Evolutionary conservation across 2,329 filamentous ascomycete species (phyloP).

Genomic region (Aureobasidium sp.): DNA sequence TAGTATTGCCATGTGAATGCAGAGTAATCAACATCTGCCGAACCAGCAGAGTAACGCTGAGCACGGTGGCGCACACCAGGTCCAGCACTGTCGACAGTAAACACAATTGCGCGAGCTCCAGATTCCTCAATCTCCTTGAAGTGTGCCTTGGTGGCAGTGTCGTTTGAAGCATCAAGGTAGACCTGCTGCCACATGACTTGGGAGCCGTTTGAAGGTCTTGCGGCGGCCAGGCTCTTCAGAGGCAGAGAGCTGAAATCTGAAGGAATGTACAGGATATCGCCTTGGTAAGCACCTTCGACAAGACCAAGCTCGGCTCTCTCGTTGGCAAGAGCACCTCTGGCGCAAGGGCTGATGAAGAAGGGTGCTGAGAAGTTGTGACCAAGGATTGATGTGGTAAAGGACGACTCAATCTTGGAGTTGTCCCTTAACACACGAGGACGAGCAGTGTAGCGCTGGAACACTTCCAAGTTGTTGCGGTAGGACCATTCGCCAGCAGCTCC

Average conservation of each 20-base stretch:
- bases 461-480: conserved; percentile 32
- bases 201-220: conserved; percentile 39
- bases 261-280: conserved; percentile 58
- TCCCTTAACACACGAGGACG: conserved; percentile 31
- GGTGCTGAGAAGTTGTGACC: conserved; percentile 84
- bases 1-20: conserved; percentile 40
- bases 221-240: conserved; percentile 37
- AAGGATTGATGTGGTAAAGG: conserved; percentile 80
- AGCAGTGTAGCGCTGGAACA: conserved; percentile 30
- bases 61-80: conserved; percentile 42
- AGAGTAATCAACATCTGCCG: conserved; percentile 34
- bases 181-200: conserved; percentile 48
- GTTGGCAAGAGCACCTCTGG: conserved; percentile 90
- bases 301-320: conserved; percentile 68
- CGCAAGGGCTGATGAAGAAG: conserved; percentile 96
- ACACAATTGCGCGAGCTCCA: conserved; percentile 43
- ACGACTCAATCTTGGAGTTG: conserved; percentile 28
- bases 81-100: conserved; percentile 44
- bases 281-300: conserved; percentile 53
- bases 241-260: conserved; percentile 39
- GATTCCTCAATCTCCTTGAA: conserved; percentile 37
- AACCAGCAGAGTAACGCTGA: conserved; percentile 34
- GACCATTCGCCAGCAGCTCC: conserved; percentile 33
- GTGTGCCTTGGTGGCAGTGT: conserved; percentile 34
- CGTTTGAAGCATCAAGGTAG: conserved; percentile 38